A percentile compares a stretch with the other conserved stretches of the same genome.
Evolutionary conservation across 1,284 basidiomycete genomes (phyloP).

Genomic region (Trichosporon asahii): DNA sequence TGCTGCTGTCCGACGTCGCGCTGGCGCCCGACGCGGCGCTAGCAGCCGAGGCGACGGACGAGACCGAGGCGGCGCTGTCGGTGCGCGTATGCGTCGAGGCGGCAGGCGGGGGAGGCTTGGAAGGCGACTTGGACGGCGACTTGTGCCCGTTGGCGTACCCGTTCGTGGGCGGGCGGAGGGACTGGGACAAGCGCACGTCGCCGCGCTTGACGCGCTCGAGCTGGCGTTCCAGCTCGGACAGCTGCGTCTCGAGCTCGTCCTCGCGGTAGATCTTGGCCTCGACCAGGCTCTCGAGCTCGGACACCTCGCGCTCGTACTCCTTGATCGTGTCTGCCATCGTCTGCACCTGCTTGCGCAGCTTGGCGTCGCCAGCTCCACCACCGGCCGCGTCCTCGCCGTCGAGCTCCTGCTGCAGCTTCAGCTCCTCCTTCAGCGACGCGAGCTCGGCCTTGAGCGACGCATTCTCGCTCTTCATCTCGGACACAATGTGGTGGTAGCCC

Average conservation of each 20-base stretch:
- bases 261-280: slow-evolving; percentile 94
- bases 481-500: slow-evolving; percentile 66
- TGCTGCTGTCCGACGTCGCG: slow-evolving; percentile 7
- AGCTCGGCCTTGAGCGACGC: slow-evolving; percentile 62
- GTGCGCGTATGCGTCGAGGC: slow-evolving; percentile 2
- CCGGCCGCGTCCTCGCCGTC: slow-evolving; percentile 17
- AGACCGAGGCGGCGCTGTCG: background rate
- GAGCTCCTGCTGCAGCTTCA: slow-evolving; percentile 51
- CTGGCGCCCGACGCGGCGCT: slow-evolving; percentile 5
- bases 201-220: slow-evolving; percentile 19
- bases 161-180: background rate
- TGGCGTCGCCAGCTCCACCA: slow-evolving; percentile 32
- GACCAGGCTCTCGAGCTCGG: slow-evolving; percentile 79
- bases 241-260: slow-evolving; percentile 84
- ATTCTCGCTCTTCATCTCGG: slow-evolving; percentile 80
- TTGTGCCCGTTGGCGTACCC: slow-evolving; percentile 9
- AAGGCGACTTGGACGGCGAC: background rate
- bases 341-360: slow-evolving; percentile 30
- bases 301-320: slow-evolving; percentile 80
- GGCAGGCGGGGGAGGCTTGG: background rate
- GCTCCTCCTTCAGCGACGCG: slow-evolving; percentile 71
- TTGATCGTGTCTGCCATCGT: slow-evolving; percentile 37
- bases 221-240: slow-evolving; percentile 63
- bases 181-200: background rate
- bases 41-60: background rate